phyloP scores from a whole-genome alignment of 805 yeast species.

The Ogataea salicorniae region DNA sequence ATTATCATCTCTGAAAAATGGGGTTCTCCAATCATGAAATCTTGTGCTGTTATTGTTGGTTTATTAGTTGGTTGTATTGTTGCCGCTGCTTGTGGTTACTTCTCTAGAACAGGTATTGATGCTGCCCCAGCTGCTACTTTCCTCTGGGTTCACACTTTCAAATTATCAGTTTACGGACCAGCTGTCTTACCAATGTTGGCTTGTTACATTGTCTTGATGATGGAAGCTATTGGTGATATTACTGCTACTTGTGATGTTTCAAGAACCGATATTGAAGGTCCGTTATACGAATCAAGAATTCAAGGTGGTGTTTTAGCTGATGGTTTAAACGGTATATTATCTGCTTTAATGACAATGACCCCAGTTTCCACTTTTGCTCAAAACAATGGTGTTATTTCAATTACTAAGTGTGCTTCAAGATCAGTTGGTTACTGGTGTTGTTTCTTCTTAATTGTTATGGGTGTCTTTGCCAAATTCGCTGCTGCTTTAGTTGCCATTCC shows the following conservation, averaged over 20 bases:
- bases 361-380: slow-evolving; percentile 93
- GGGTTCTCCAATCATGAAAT: slow-evolving; percentile 93
- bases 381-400: slow-evolving; percentile 89
- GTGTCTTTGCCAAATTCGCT: slow-evolving; percentile 79
- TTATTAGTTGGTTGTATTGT: slow-evolving; percentile 84
- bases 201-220: slow-evolving; percentile 73
- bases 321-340: slow-evolving; percentile 72
- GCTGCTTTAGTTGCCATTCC: slow-evolving; percentile 88
- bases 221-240: slow-evolving; percentile 94
- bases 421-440: slow-evolving; percentile 51
- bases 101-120: slow-evolving; percentile 49
- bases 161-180: slow-evolving; percentile 73
- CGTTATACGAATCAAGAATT: slow-evolving; percentile 71
- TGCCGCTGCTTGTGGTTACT: slow-evolving; percentile 87
- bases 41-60: slow-evolving; percentile 88
- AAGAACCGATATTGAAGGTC: slow-evolving; percentile 78
- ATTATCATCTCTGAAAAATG: slow-evolving; percentile 76
- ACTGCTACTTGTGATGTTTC: slow-evolving; percentile 94
- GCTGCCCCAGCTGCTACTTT: slow-evolving; percentile 80
- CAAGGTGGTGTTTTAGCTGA: slow-evolving; percentile 94
- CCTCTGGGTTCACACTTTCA: slow-evolving; percentile 84
- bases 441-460: slow-evolving; percentile 77
- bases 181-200: slow-evolving; percentile 82
- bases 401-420: slow-evolving; percentile 88
- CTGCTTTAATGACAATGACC: slow-evolving; percentile 78